Base-by-base conservation (phyloP, 2,329 filamentous ascomycete genomes). In the Penicillium psychrosexuale region DNA sequence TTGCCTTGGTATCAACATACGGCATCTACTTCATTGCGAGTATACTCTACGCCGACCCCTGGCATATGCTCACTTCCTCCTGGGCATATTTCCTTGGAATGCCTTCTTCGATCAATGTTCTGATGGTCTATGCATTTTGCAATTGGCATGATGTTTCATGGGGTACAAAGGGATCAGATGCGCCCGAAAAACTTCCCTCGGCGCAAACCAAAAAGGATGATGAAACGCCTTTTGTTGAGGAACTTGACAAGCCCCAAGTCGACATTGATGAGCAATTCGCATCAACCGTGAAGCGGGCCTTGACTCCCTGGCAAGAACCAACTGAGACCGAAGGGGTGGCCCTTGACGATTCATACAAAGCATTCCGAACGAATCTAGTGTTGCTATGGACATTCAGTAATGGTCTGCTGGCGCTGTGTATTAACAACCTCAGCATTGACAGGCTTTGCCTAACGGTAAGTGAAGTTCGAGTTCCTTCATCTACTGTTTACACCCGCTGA, bases 91-190 rank as follows among this genome's bases (percentile, higher is more conserved):
- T 97, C 63, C 77, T 96, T 52, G 85, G 96, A 70, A 93, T 92
- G 84, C 94, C 91, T 12, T 94, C 91, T 12, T 96, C 96, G 77
- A 91, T 96, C 84, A 97, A 97, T 80, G 93, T 97, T 66, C 86
- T 97, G 70, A 97, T 95, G 84, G 91, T 97, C 49, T 97, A 97
- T 77, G 91, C 93, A 56, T 97, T 96, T 83, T 94, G 91, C 85
- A 97, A 97, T 79, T 97, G 92, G 93, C 93, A 97, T 77, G 93
- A 97, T 78, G 93, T 97, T 48, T 96, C 92, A 12, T 97, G 93
- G 91, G 93, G 93, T 82, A 97, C 93, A 76, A 97, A 97, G 82
- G 93, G 93, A 69, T 89, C 92, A 6, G 93, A 97, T 78, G 95
- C 95, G 77, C 85, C 87, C 22, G 92, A 97, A 68, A 88, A 89